Evolutionary conservation across 2,329 filamentous ascomycete genomes (phyloP), one percentile per base, ranked within the genome.

Genomic region (Rutstroemia sydowiana): DNA sequence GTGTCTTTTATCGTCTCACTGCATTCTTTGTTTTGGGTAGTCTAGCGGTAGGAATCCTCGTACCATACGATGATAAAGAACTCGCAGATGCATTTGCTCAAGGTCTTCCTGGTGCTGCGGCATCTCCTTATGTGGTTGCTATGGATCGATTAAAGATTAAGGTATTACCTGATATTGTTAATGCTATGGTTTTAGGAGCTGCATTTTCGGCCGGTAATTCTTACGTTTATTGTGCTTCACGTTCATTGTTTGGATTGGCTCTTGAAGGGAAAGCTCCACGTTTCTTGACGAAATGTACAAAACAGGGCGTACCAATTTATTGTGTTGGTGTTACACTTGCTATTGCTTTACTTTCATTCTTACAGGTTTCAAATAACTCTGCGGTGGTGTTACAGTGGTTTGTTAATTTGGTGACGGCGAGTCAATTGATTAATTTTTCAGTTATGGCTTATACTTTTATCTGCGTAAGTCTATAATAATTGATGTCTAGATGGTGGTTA

Each of bases 321-420:
- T 81, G 76, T 59, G 79, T 85, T 23, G 56, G 62, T 1, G 65
- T 79, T 30, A 76, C 77, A 0, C 73, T 84, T 49, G 62, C 74
- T 3, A 78, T 85, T 59, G 73, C 78, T 2, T 69, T 85, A 13
- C 67, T 85, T 26, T 75, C 75, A 11, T 85, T 84, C 67, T 65
- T 85, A 53, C 78, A 83, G 60, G 73, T 84, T 26, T 78, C 74
- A 10, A 75, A 75, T 59, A 68, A 70, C 51, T 72, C 79, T 0
- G 72, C 78, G 0, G 73, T 77, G 30, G 82, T 85, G 2, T 67
- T 85, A 57, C 73, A 72, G 21, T 85, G 81, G 81, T 77, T 84
- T 55, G 73, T 81, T 54, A 81, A 75, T 63, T 68, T 84, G 39
- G 76, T 75, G 14, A 79, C 75, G 51, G 72, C 75, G 2, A 74